A percentile compares a stretch with the other conserved stretches of the same genome.
phyloP scores from a whole-genome alignment of 345 rosid species.

The Bruguiera gymnorhiza region DNA sequence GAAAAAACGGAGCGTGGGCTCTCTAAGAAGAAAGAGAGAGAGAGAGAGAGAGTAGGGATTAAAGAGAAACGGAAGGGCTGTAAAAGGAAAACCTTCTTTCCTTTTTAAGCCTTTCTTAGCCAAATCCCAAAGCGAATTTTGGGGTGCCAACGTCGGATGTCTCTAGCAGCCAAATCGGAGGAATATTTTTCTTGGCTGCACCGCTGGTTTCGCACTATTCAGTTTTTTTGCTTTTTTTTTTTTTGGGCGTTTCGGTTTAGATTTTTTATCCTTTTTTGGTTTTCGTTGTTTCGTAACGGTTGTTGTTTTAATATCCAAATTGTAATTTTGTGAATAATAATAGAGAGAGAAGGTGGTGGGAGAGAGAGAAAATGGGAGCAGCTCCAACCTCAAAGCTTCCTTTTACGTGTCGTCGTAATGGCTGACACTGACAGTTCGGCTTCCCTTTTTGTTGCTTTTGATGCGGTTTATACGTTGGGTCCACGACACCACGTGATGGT shows the following conservation, averaged over 20 bases:
- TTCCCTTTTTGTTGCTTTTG: neutral
- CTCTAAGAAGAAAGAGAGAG: slow-evolving; percentile 21
- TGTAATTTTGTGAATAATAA: too few species aligned
- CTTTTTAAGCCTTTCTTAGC: neutral
- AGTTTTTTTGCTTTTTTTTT: neutral
- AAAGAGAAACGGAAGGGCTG: neutral
- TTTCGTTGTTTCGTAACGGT: too few species aligned
- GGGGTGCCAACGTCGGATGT: slow-evolving; percentile 4
- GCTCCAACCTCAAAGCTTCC: too few species aligned
- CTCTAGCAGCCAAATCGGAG: slow-evolving; percentile 20
- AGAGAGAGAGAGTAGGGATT: neutral
- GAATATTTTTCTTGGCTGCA: slow-evolving; percentile 29
- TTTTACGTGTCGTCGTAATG: too few species aligned
- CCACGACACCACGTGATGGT: neutral
- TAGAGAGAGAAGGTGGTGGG: too few species aligned
- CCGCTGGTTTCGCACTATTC: slow-evolving; percentile 33
- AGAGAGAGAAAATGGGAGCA: too few species aligned
- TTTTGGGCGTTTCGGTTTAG: neutral
- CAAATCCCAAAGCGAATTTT: slow-evolving; percentile 9
- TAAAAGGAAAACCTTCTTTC: neutral
- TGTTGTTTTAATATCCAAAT: too few species aligned
- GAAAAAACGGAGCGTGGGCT: slow-evolving; percentile 21
- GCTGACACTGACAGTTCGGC: neutral
- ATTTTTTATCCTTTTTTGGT: too few species aligned
- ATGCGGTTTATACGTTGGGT: neutral